These are phyloP conservation scores for Neocatenulostroma microsporum DNA, from an alignment of 2,329 filamentous ascomycete species.

Conservation along the genomic window DNA sequence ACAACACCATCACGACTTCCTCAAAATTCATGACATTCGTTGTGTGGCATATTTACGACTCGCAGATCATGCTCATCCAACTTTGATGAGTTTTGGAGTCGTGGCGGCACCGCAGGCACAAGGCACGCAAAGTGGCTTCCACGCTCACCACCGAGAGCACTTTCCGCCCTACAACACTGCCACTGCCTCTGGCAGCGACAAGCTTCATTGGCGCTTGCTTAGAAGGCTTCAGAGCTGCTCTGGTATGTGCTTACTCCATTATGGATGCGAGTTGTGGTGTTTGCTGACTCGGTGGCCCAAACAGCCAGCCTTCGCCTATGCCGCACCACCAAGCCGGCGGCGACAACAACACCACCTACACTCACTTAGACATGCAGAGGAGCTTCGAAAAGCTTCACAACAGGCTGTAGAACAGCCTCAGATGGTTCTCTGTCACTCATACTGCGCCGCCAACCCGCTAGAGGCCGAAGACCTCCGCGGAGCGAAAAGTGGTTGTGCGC, in stretches of 20 bases:
- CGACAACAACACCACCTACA: conserved; percentile 2
- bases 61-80: neutral
- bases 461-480: neutral
- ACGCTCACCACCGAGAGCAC: neutral
- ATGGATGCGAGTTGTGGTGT: neutral
- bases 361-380: neutral
- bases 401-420: neutral
- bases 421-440: neutral
- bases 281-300: neutral
- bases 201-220: neutral
- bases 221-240: conserved; percentile 1
- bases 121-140: neutral
- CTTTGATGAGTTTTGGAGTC: neutral
- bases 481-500: too few species aligned
- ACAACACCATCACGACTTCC: neutral
- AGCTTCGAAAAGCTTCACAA: neutral
- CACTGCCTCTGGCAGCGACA: conserved; percentile 1
- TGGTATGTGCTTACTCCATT: neutral
- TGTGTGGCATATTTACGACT: neutral
- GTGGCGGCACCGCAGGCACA: neutral
- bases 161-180: neutral
- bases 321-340: neutral
- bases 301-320: neutral
- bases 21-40: neutral
- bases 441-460: neutral